Conservation (phyloP, 192 early-diverging fungal species). For the Chytriomyces hyalinus region DNA sequence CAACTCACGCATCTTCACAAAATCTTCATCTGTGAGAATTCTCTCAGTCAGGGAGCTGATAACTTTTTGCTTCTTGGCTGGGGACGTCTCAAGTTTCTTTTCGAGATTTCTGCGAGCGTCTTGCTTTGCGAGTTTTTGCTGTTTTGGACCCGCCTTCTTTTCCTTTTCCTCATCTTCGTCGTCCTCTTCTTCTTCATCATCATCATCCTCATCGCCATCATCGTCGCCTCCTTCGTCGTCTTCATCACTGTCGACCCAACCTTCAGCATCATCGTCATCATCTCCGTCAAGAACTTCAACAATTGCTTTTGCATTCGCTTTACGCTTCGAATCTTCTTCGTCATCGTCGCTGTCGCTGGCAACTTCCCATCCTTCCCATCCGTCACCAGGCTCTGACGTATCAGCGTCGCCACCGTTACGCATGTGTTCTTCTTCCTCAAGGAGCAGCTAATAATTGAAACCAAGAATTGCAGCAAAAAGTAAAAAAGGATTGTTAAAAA, state of each 20-base stretch:
- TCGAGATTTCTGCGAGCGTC: conserved; percentile 14
- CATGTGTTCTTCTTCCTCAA: conserved; percentile 42
- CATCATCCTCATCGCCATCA: conserved; percentile 29
- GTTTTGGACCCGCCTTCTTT: conserved; percentile 42
- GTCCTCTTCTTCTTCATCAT: conserved; percentile 41
- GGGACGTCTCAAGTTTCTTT: conserved; percentile 28
- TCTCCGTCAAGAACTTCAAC: conserved; percentile 24
- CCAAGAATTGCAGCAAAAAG: not conserved
- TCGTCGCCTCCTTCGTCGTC: conserved; percentile 6
- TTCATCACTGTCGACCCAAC: conserved; percentile 23
- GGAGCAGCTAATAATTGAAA: conserved; percentile 43
- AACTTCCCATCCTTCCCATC: conserved; percentile 46
- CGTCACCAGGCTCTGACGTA: conserved; percentile 43
- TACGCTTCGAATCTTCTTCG: conserved; percentile 15
- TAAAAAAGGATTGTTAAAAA: not conserved
- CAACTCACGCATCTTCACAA: conserved; percentile 80
- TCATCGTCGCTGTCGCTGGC: conserved; percentile 37
- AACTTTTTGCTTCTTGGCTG: conserved; percentile 47
- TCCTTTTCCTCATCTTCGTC: conserved; percentile 53
- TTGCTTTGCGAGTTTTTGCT: conserved; percentile 16
- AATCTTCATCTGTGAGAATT: conserved; percentile 92
- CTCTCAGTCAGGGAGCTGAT: conserved; percentile 35
- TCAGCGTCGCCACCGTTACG: conserved; percentile 34
- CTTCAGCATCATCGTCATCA: conserved; percentile 39
- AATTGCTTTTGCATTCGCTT: conserved; percentile 20